These are phyloP conservation scores for Ganoderma multipileum DNA, from an alignment of 1,284 basidiomycete species.

Conservation along the genomic window DNA sequence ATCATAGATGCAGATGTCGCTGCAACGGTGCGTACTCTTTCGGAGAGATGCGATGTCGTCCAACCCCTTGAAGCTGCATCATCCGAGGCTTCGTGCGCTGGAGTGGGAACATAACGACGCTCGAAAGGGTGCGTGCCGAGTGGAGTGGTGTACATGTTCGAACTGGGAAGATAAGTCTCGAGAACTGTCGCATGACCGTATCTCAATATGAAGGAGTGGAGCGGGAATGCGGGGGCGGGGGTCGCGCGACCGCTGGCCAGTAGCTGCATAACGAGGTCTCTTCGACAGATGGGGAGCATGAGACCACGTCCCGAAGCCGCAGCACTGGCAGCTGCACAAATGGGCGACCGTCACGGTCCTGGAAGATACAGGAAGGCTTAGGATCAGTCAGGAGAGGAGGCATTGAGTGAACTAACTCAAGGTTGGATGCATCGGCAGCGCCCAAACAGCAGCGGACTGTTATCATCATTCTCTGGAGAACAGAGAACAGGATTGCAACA, in stretches of 20 bases:
- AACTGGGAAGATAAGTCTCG: neutral
- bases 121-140: neutral
- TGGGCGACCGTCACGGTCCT: neutral
- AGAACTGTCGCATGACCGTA: slow-evolving; percentile 4
- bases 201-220: slow-evolving; percentile 8
- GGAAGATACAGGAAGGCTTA: neutral
- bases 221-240: neutral
- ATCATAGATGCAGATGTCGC: neutral
- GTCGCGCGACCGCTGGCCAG: slow-evolving; percentile 9
- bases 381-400: slow-evolving; percentile 5
- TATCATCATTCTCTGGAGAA: neutral
- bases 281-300: slow-evolving; percentile 18
- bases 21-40: neutral
- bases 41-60: neutral
- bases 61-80: neutral
- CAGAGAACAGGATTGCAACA: neutral
- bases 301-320: slow-evolving; percentile 17
- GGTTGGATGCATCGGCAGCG: slow-evolving; percentile 2
- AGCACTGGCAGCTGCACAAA: neutral
- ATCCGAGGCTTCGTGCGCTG: neutral
- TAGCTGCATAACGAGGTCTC: slow-evolving; percentile 7
- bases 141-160: neutral
- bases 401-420: slow-evolving; percentile 1
- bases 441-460: neutral
- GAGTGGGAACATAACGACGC: neutral